Evolutionary conservation across 2,329 filamentous ascomycete species (phyloP), one percentile per base, ranked within the genome.

Genomic region (Akanthomyces uredinophilus): DNA sequence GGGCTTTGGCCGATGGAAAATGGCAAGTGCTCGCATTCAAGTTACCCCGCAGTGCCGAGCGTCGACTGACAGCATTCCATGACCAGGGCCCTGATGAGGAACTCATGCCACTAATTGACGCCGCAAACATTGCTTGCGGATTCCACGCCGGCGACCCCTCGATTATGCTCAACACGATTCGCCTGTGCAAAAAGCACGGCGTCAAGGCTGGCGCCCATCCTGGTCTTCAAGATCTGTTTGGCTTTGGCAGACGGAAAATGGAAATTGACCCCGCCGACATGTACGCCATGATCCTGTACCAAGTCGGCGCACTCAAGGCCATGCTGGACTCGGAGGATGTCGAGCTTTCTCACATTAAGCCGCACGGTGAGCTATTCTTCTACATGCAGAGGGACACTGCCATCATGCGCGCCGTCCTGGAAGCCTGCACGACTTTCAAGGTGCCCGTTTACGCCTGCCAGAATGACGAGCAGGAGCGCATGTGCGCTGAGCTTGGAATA

Each of bases 221-320:
- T 0, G 85, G 85, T 1, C 75, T 88, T 0, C 85, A 83, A n/a
- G 86, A 89, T 69, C 77, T 87, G 24, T 79, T 85, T 72, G 86
- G 86, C 10, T 89, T 89, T 66, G 86, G 86, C 2, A 77, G 86
- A 2, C 79, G 86, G 20, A 81, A 84, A 64, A 87, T 89, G 70
- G 81, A 83, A 50, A 77, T 88, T 67, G 73, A 77, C 1, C 77
- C 82, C 1, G 81, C 82, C 20, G 84, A 87, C 66, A 74, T 84
- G 64, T 83, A 81, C 1, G 82, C 83, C 8, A 80, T 83, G 64
- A 78, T 83, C 0, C 72, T 85, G 37, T 89, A 88, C 71, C 86
- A 88, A 68, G 80, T 89, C 39, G 86, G 86, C 2, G 84, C 86
- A 0, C 74, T 88, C 2, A 80, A 84, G 64, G 85, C 74, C 1